A percentile compares a stretch with the other conserved stretches of the same genome.
phyloP scores from a whole-genome alignment of 345 rosid species.

The Clausena lansium region DNA sequence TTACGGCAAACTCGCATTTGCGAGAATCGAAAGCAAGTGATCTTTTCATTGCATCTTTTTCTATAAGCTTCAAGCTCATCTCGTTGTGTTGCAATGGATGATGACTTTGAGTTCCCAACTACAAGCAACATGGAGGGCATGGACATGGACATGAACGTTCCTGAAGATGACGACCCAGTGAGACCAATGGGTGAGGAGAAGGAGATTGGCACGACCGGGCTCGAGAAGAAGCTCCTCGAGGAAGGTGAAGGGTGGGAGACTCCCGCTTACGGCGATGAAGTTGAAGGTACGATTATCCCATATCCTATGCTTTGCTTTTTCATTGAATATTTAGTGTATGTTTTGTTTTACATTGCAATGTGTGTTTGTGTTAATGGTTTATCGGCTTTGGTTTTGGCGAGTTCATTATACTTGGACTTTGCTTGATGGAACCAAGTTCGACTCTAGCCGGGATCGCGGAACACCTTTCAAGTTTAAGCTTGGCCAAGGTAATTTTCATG shows the following conservation, averaged over 20 bases:
- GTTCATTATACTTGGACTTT: conserved; percentile 79
- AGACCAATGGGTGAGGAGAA: conserved; percentile 50
- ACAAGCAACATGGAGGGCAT: conserved; percentile 18
- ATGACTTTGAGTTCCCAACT: conserved; percentile 54
- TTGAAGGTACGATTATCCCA: conserved; percentile 47
- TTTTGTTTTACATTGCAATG: too few relatives aligned
- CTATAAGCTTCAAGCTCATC: background rate
- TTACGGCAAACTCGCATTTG: background rate
- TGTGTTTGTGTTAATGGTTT: background rate
- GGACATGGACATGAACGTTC: conserved; percentile 38
- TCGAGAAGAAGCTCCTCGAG: conserved; percentile 82
- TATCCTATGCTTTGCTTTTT: background rate
- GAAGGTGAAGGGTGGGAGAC: conserved; percentile 71
- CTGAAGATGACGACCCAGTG: conserved; percentile 20
- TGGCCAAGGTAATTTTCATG: conserved; percentile 60
- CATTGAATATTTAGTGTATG: background rate
- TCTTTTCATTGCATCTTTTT: too few relatives aligned
- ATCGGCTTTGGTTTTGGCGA: conserved; percentile 16
- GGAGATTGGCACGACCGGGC: conserved; percentile 65
- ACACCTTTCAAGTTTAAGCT: conserved; percentile 87
- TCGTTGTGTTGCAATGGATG: conserved; percentile 38
- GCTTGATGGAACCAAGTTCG: conserved; percentile 85
- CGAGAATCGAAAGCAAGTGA: too few relatives aligned
- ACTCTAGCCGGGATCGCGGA: conserved; percentile 82
- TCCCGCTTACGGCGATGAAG: conserved; percentile 71